Percentiles rank a stretch among this genome's conserved stretches.
Evolutionary conservation across 192 early-diverging fungal genomes (phyloP).

Genomic region (Coemansia pectinata): DNA sequence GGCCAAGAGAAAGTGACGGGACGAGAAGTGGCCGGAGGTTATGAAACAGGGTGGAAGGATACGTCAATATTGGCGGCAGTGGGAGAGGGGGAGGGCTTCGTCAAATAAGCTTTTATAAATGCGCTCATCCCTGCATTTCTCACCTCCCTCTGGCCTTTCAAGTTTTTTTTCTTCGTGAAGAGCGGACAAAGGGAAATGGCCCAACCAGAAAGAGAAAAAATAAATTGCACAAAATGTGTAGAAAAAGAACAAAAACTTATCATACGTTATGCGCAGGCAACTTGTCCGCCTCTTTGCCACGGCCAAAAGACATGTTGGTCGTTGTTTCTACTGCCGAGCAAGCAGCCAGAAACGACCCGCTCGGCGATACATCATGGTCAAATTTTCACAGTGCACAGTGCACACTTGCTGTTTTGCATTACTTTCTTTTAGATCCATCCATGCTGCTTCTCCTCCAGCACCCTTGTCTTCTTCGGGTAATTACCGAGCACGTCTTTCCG

Average conservation of each 20-base stretch:
- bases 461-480: neutral
- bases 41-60: neutral
- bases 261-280: neutral
- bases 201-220: neutral
- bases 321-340: neutral
- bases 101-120: slow-evolving; percentile 10
- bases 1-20: neutral
- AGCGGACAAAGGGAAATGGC: neutral
- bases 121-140: neutral
- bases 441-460: neutral
- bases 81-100: neutral
- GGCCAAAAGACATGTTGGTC: neutral
- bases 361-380: neutral
- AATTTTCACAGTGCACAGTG: neutral
- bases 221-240: neutral
- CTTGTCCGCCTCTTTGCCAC: neutral
- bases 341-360: neutral
- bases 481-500: neutral
- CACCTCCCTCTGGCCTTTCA: neutral
- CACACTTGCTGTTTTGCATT: neutral
- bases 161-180: neutral
- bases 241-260: neutral
- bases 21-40: neutral
- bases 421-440: neutral
- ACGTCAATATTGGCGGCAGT: neutral